These are phyloP conservation scores for Saccharomycodes ludwigii DNA, from an alignment of 805 yeast species.

Conservation along the genomic window DNA sequence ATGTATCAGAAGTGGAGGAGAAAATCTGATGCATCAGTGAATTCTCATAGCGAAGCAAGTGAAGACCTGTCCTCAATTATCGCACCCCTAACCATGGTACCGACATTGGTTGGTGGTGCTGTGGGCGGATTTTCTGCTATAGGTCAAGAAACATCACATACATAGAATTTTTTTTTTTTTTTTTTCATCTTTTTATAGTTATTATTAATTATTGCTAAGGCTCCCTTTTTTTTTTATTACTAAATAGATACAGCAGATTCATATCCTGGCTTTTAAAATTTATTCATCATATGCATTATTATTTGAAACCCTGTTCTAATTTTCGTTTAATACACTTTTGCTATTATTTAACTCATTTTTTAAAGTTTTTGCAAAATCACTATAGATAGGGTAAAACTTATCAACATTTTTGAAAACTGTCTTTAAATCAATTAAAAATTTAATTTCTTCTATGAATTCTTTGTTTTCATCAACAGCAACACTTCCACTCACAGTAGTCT, in stretches of 20 bases:
- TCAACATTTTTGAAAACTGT: slow-evolving; percentile 43
- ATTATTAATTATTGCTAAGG: background rate
- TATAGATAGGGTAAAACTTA: slow-evolving; percentile 37
- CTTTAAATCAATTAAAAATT: slow-evolving; percentile 34
- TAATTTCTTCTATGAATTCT: slow-evolving; percentile 30
- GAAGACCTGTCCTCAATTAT: slow-evolving; percentile 16
- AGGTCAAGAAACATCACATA: no score
- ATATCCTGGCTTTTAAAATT: no score
- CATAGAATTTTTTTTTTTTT: no score
- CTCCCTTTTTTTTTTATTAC: no score
- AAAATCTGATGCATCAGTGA: slow-evolving; percentile 9
- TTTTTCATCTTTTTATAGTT: background rate
- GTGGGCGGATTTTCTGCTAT: slow-evolving; percentile 35
- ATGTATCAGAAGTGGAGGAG: slow-evolving; percentile 20
- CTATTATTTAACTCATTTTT: slow-evolving; percentile 26
- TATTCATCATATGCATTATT: no score
- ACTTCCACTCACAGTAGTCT: slow-evolving; percentile 7
- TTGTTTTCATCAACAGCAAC: slow-evolving; percentile 22
- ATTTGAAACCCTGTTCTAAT: no score
- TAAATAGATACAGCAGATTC: no score
- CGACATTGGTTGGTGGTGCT: slow-evolving; percentile 45
- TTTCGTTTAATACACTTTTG: background rate
- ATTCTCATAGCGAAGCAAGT: slow-evolving; percentile 6
- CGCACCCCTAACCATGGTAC: slow-evolving; percentile 38
- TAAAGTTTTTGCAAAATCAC: slow-evolving; percentile 34